A percentile compares a stretch with the other conserved stretches of the same genome.
Evolutionary conservation across 257 asterid species (phyloP).

Genomic region (Datura wrightii): DNA sequence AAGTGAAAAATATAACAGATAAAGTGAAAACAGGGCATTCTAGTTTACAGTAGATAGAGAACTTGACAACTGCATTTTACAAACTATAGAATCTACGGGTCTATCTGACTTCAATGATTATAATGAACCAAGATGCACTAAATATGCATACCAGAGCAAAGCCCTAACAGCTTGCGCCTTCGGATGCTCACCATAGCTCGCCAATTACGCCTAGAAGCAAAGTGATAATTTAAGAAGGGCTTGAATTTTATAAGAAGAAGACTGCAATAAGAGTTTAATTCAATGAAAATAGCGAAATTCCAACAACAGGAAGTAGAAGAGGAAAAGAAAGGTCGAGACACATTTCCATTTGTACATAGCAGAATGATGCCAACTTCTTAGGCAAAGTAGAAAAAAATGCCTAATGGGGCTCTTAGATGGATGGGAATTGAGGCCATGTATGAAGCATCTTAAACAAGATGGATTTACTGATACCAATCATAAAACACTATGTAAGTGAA

Average conservation of each 20-base stretch:
- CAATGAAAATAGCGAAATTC: neutral
- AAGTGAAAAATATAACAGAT: neutral
- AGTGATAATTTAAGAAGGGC: constrained; percentile 29
- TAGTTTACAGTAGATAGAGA: neutral
- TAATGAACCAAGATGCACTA: constrained; percentile 16
- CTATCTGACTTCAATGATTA: neutral
- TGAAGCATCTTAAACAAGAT: neutral
- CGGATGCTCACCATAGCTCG: constrained; percentile 91
- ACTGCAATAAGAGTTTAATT: neutral
- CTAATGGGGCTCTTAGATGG: neutral
- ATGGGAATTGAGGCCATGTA: neutral
- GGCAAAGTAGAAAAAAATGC: neutral
- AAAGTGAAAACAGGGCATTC: neutral
- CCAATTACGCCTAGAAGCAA: constrained; percentile 45
- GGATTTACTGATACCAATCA: neutral
- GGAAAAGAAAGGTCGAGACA: neutral
- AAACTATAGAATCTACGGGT: constrained; percentile 16
- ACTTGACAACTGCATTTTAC: neutral
- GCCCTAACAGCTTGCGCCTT: constrained; percentile 69
- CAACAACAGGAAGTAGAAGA: neutral
- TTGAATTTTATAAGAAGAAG: neutral
- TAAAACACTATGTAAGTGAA: neutral
- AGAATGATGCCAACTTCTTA: neutral
- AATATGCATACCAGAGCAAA: constrained; percentile 63
- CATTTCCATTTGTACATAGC: neutral